Evolutionary conservation across 1,139 yeast species (phyloP).

Genomic region (Candida neerlandica): DNA sequence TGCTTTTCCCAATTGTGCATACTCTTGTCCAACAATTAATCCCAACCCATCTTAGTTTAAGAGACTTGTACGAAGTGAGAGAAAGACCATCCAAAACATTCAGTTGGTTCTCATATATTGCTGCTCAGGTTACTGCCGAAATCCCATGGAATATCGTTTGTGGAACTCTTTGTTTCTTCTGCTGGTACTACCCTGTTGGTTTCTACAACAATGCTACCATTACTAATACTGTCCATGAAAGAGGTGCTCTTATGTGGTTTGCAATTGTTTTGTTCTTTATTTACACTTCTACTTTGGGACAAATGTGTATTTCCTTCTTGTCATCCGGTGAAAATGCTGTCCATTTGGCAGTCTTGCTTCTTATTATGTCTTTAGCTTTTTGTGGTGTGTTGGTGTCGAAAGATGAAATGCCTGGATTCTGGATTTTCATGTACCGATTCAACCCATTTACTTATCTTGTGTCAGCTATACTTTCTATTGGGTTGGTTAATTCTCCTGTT

Average conservation of each 20-base stretch:
- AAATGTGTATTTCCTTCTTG: constrained; percentile 37
- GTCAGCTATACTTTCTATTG: constrained; percentile 29
- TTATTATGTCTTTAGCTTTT: constrained; percentile 35
- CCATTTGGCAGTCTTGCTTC: constrained; percentile 23
- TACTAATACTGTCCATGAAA: constrained; percentile 23
- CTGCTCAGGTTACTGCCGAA: constrained; percentile 69
- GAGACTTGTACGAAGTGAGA: constrained; percentile 38
- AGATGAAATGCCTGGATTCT: constrained; percentile 34
- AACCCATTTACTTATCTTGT: constrained; percentile 69
- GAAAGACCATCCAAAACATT: constrained; percentile 33
- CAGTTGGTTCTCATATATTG: constrained; percentile 37
- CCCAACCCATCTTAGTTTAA: constrained; percentile 32
- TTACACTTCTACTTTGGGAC: constrained; percentile 39
- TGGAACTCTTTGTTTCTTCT: constrained; percentile 65
- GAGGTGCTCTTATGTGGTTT: constrained; percentile 50
- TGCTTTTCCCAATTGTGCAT: constrained; percentile 48
- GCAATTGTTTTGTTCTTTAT: constrained; percentile 38
- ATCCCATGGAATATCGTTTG: constrained; percentile 70
- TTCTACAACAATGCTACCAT: constrained; percentile 54
- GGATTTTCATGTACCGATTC: constrained; percentile 62
- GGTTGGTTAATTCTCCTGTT: constrained; percentile 27
- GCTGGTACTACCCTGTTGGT: constrained; percentile 46
- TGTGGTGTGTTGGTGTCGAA: constrained; percentile 35
- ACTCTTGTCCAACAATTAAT: constrained; percentile 56
- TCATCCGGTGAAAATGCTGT: constrained; percentile 45